Evolutionary conservation across 2,329 filamentous ascomycete species (phyloP).

Genomic region (Monosporascus sp.): DNA sequence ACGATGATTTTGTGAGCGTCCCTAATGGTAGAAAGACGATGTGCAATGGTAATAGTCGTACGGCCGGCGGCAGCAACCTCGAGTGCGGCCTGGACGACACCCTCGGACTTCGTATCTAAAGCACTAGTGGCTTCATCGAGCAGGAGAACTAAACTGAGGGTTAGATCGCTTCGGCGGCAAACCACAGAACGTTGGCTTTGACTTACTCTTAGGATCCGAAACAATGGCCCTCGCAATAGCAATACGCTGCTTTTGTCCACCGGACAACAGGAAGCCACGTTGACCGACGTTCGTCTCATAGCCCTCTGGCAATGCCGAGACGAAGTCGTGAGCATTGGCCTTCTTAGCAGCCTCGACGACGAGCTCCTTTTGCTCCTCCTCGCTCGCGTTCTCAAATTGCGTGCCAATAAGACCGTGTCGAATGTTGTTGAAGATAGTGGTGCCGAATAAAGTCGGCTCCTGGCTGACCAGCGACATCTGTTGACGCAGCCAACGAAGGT

Average conservation of each 20-base stretch:
- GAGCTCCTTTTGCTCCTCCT: conserved; percentile 63
- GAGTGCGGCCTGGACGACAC: conserved; percentile 86
- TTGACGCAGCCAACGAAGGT: conserved; percentile 84
- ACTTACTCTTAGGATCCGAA: conserved; percentile 72
- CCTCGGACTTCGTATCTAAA: conserved; percentile 90
- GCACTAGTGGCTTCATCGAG: conserved; percentile 94
- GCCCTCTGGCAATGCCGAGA: conserved; percentile 72
- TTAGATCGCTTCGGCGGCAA: conserved; percentile 7
- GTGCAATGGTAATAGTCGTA: conserved; percentile 94
- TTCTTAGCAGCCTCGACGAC: conserved; percentile 79
- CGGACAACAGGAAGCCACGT: conserved; percentile 84
- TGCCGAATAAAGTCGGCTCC: conserved; percentile 85
- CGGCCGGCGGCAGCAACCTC: conserved; percentile 80
- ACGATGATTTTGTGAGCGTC: conserved; percentile 95
- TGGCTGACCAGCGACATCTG: conserved; percentile 91
- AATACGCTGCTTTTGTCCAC: conserved; percentile 95
- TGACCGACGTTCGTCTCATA: conserved; percentile 96
- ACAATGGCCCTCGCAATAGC: conserved; percentile 89
- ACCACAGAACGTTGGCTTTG: not conserved
- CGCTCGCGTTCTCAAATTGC: conserved; percentile 59
- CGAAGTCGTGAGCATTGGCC: conserved; percentile 93
- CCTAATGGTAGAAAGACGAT: conserved; percentile 90
- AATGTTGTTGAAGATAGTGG: conserved; percentile 86
- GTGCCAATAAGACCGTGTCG: conserved; percentile 87
- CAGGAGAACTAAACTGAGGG: conserved; percentile 55